Conservation (phyloP, 1,139 yeast species). For the Spencermartinsiella ligniputridi region DNA sequence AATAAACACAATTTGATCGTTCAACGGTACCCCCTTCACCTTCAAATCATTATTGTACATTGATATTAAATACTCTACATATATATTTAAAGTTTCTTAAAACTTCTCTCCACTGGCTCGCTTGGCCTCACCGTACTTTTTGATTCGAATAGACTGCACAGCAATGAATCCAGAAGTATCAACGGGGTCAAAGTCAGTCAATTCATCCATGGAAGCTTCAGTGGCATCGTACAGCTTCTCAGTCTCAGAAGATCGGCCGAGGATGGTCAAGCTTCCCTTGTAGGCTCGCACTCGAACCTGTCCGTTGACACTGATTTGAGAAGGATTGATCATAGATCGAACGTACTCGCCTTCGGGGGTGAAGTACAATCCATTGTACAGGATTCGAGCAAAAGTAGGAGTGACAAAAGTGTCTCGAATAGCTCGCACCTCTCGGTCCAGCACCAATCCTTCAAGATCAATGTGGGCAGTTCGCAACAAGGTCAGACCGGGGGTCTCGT, state of each 20-base stretch:
- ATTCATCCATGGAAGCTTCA: slow-evolving; percentile 98
- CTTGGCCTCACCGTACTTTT: slow-evolving; percentile 95
- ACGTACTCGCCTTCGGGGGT: slow-evolving; percentile 97
- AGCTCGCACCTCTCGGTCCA: slow-evolving; percentile 97
- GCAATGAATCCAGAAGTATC: slow-evolving; percentile 97
- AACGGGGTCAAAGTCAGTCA: slow-evolving; percentile 95
- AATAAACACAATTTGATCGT: too few species aligned
- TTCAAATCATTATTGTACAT: too few species aligned
- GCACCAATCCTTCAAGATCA: slow-evolving; percentile 93
- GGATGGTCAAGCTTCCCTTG: slow-evolving; percentile 78
- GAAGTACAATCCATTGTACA: slow-evolving; percentile 96
- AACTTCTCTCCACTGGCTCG: slow-evolving; percentile 64
- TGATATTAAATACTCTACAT: not conserved
- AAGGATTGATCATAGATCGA: slow-evolving; percentile 88
- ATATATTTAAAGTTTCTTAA: slow-evolving; percentile 27
- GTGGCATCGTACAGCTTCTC: slow-evolving; percentile 97
- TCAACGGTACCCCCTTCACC: too few species aligned
- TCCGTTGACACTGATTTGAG: slow-evolving; percentile 94
- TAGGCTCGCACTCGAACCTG: slow-evolving; percentile 89
- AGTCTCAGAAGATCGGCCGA: slow-evolving; percentile 93
- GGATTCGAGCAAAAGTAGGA: slow-evolving; percentile 79
- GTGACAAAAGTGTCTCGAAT: slow-evolving; percentile 96
- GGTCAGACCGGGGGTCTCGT: slow-evolving; percentile 98
- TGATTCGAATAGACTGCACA: slow-evolving; percentile 95
- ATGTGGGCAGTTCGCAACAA: slow-evolving; percentile 89